Base-by-base conservation (phyloP, 495 filamentous ascomycete species). In the Penicillium salamii region DNA sequence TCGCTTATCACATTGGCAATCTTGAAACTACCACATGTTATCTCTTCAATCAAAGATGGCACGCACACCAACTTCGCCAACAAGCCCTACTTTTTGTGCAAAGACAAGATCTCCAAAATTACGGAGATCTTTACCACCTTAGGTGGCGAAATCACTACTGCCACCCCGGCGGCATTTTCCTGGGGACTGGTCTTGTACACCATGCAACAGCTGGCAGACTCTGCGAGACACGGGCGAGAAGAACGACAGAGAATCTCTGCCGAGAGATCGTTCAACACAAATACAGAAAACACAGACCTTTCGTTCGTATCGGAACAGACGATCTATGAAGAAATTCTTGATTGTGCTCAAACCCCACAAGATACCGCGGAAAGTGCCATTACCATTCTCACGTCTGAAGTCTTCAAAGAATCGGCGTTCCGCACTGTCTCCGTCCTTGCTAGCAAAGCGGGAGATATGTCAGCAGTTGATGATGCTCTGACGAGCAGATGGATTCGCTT, bases 101-200 rank as follows among this genome's bases (percentile, higher is more conserved):
- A 78, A 20, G 74, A 78, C 6, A 76, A 83, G 5, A 72, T 92
- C 33, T 71, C 74, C 15, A 72, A 83, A 41, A 77, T 95, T 12
- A 87, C 87, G 53, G 76, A 78, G 32, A 77, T 83, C 14, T 60
- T 80, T 15, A 62, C 92, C 4, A 65, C 70, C 21, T 59, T 65
- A 15, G 82, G 82, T 4, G 70, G 78, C 34, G 62, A 68, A 11
- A 55, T 65, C 0, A 68, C 67, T n/a, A 76, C 77, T 15, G 84
- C 84, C 2, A 83, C 77, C 42, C 87, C 87, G 9, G 80, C 85
- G 19, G 74, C 85, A 19, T 86, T 90, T 45, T 80, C 87, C 7
- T 96, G 90, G 90, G 79, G 83, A 8, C 65, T 90, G 40, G 77
- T 95, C 15, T 66, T 89, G n/a, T 75, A 89, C 53, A 77, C 77